Evolutionary conservation across 805 yeast species (phyloP).

Genomic region (Kazachstania bromeliacearum): DNA sequence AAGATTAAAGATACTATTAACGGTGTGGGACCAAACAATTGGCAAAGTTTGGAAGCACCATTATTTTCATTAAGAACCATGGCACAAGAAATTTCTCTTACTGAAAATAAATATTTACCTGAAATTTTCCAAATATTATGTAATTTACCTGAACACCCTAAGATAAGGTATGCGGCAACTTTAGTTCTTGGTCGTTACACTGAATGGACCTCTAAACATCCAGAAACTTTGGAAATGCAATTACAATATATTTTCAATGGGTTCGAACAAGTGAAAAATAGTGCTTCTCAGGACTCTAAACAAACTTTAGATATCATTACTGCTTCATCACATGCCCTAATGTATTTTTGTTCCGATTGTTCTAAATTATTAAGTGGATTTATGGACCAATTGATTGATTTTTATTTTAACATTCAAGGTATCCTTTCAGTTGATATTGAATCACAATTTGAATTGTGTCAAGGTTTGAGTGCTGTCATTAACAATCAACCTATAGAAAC

Average conservation of each 20-base stretch:
- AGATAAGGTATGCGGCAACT: constrained; percentile 86
- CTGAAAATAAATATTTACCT: constrained; percentile 62
- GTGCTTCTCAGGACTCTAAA: constrained; percentile 9
- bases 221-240: constrained; percentile 72
- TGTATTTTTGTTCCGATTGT: constrained; percentile 93
- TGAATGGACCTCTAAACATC: constrained; percentile 86
- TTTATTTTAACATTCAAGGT: constrained; percentile 51
- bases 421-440: constrained; percentile 44
- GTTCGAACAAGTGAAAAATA: constrained; percentile 32
- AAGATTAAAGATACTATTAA: constrained; percentile 38
- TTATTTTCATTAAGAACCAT: constrained; percentile 82
- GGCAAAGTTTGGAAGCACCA: constrained; percentile 90
- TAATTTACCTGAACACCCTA: constrained; percentile 72
- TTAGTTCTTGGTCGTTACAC: constrained; percentile 93
- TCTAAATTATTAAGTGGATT: constrained; percentile 51
- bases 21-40: constrained; percentile 29
- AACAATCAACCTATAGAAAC: constrained; percentile 47
- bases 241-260: constrained; percentile 77
- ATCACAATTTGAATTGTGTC: constrained; percentile 70
- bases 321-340: constrained; percentile 88
- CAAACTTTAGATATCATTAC: constrained; percentile 41
- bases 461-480: constrained; percentile 82
- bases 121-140: constrained; percentile 46
- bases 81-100: constrained; percentile 78
- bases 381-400: constrained; percentile 63